Evolutionary conservation across 179 eudicot genomes (phyloP), one percentile per base, ranked within the genome.

Genomic region (Carnegiea gigantea): DNA sequence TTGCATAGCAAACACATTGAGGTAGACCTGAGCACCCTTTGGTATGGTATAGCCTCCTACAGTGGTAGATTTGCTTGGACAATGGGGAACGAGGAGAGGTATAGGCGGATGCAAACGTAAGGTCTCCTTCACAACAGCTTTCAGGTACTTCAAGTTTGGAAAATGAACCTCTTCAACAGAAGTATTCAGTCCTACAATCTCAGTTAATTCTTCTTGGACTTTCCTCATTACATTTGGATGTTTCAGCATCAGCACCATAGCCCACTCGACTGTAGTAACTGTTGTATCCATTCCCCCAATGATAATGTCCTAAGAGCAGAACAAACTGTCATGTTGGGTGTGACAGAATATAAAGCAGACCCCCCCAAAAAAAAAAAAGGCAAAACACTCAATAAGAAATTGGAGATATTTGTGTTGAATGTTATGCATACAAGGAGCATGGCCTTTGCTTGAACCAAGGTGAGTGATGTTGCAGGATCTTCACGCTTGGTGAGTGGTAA

Each of bases 111-210:
- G 91, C 10, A 92, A 62, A 9, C 91, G 88, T 0, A 90, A 71
- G 6, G 85, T 62, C 75, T 93, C 97, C 78, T 92, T 89, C 75
- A 88, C 73, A 10, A 92, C 84, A 3, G 91, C 93, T 10, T 85
- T 38, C 20, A 92, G 46, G 74, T 85, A 93, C 3, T 86, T 85
- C 14, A 90, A 79, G 10, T 88, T 85, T 33, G 51, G 64, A 5
- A 89, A 46, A 80, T 89, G 87, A 53, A 80, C 78, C 71, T 92
- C 97, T 79, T 92, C 94, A 0, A 90, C 89, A 6, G 6, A 26
- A 67, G 38, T 11, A 8, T 28, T 28, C 38, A 77, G 13, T 12
- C 83, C 83, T 18, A 84, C 70, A 30, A 26, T 59, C 30, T 77
- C 67, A 0, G 78, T 77, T 48, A 84, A 17, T 71, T 84, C 86